Base-by-base conservation (phyloP, 2,329 filamentous ascomycete species). In the Cladobotryum mycophilum region DNA sequence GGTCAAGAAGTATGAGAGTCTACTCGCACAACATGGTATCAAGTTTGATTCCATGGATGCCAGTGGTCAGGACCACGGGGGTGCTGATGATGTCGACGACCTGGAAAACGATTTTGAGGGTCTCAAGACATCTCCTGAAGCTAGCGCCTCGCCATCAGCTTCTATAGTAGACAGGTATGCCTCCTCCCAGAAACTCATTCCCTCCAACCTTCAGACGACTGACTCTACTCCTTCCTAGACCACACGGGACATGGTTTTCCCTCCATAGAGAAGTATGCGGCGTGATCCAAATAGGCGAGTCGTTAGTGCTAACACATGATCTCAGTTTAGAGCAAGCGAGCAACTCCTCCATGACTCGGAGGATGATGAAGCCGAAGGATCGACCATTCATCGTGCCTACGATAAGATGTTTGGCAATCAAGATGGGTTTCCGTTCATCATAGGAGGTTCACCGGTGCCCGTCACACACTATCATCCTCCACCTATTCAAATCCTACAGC, bases 11-110 rank as follows among this genome's bases (percentile, higher is more conserved):
- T 89, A 89, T 59, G 87, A 90, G 67, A 64, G 69, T 6, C 69
- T 90, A 38, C 71, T 90, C 33, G 74, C 75, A 48, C 76, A 85
- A 64, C 75, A 88, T 59, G 79, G 82, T 46, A 79, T 90, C 60
- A 68, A 75, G n/a, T 88, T 89, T 57, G 81, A 89, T 45, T 76
- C 83, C 14, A 75, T 88, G 17, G 79, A 80, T 34, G 46, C 66
- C 5, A 59, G 56, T 34, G 54, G 53, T 9, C 61, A 70, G 58
- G 59, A 56, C 3, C 59, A 61, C 30, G 58, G 55, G 3, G 62
- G 65, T 8, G 6, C 25, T 7, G 78, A 80, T 54, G 78, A 80
- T 51, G 74, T 80, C 15, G 75, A 78, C 49, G 79, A 81, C 48
- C 66, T 81, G 15, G 77, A 80, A 55, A 70, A 76, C 52, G 78